These are phyloP conservation scores for Globisporangium uncinulatum DNA, from an alignment of 352 stramenopile species.

Conservation along the genomic window DNA sequence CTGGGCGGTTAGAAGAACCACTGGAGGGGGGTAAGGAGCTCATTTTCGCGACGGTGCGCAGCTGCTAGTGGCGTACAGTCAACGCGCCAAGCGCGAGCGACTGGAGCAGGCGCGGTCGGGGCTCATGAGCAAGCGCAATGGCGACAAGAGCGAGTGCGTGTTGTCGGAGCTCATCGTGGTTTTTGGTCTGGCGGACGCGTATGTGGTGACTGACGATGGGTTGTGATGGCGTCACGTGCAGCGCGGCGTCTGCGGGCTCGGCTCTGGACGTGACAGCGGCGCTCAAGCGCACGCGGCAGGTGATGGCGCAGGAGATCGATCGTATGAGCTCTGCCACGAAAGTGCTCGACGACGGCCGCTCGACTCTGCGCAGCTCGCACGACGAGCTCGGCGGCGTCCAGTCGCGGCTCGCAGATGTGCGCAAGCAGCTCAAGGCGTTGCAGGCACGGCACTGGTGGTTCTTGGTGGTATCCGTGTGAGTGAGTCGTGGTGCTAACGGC, in stretches of 20 bases:
- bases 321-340: conserved; percentile 56
- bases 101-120: conserved; percentile 42
- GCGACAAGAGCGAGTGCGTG: conserved; percentile 20
- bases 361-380: conserved; percentile 54
- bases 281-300: conserved; percentile 56
- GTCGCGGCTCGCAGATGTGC: conserved; percentile 47
- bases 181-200: no score
- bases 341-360: conserved; percentile 59
- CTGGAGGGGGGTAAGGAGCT: neutral
- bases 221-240: no score
- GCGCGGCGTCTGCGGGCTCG: conserved; percentile 16
- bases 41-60: conserved; percentile 5
- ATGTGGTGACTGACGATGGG: no score
- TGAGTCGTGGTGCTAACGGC: no score
- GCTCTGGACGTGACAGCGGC: conserved; percentile 52
- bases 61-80: conserved; percentile 51
- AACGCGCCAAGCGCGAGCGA: conserved; percentile 54
- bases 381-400: conserved; percentile 56
- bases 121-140: conserved; percentile 28
- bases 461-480: neutral
- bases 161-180: neutral
- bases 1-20: no score
- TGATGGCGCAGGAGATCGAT: conserved; percentile 72
- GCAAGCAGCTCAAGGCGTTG: conserved; percentile 50
- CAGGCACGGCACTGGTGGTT: conserved; percentile 15